Evolutionary conservation across 108 stramenopile species (phyloP).

Genomic region (Nitzschia inconspicua): DNA sequence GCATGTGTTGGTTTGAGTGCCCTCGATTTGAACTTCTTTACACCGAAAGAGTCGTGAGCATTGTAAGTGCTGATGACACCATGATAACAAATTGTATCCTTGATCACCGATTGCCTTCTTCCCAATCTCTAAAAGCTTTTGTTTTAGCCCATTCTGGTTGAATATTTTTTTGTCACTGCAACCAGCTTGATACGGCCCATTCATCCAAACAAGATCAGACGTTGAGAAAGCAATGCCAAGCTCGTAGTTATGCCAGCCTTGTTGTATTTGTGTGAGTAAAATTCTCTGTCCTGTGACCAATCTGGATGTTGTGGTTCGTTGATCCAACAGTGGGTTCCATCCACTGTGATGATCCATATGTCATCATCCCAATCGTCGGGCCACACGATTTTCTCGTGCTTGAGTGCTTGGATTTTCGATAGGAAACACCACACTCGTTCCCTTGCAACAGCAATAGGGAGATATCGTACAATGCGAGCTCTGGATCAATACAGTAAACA

Average conservation of each 20-base stretch:
- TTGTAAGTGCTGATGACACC: too few species aligned
- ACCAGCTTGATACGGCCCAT: conserved; percentile 24
- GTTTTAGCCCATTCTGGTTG: conserved; percentile 5
- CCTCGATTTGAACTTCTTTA: too few species aligned
- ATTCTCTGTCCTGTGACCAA: conserved; percentile 1
- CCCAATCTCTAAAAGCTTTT: background rate
- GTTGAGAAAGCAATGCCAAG: conserved; percentile 8
- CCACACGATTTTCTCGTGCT: conserved; percentile 16
- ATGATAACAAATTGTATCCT: too few species aligned
- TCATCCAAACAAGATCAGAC: conserved; percentile 15
- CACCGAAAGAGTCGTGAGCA: too few species aligned
- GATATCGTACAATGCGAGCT: too few species aligned
- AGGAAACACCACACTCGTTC: background rate
- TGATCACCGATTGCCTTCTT: too few species aligned
- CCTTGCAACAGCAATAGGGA: too few species aligned
- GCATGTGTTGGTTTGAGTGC: too few species aligned
- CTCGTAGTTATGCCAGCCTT: conserved; percentile 20
- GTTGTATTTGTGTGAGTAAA: conserved; percentile 19
- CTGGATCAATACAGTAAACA: too few species aligned
- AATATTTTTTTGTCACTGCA: conserved; percentile 11
- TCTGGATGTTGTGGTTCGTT: background rate
- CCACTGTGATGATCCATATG: conserved; percentile 14
- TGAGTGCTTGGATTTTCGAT: conserved; percentile 8
- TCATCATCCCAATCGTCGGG: conserved; percentile 2
- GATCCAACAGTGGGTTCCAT: conserved; percentile 15